Evolutionary conservation across 129 eudicot species (phyloP), one percentile per base, ranked within the genome.

Genomic region (Erigeron canadensis): DNA sequence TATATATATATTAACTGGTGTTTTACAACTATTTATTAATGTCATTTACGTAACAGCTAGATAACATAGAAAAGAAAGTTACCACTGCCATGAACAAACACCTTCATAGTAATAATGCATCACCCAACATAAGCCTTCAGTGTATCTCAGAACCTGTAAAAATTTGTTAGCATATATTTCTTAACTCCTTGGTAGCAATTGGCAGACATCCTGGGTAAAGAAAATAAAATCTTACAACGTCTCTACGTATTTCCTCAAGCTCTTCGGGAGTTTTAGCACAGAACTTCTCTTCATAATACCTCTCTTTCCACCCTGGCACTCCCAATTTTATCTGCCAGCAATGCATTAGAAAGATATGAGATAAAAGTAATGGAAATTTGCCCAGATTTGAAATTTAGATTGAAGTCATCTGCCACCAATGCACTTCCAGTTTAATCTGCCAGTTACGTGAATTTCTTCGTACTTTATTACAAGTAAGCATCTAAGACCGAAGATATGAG

Each of bases 51-150:
- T 28, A 16, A 46, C 55, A 48, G 67, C 57, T 67, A 18, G 13
- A 76, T 58, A 67, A 4, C 4, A 65, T 53, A 23, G 4, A 3
- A 37, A 63, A 37, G 43, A 23, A 81, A 67, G 28, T 69, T 84
- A 86, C 98, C 98, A 94, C 76, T 87, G 85, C 98, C 98, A 94
- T 45, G 98, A 94, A 66, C 98, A 94, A 74, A 94, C 98, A 11
- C 98, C 98, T 87, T 94, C 98, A 69, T 94, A 94, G 81, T 94
- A 94, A 83, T 94, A 94, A 65, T 85, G 98, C 98, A 94, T 94
- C 71, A 89, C 98, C 98, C 98, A 94, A 79, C 98, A 94, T 73
- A 94, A 80, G 19, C 98, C 98, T 87, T 94, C 97, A 5, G 89
- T 81, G 72, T 94, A 94, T 72, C 73, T 94, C 67, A 70, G 67